Percentiles rank a stretch among this genome's conserved stretches.
These are phyloP conservation scores for Phytophthora boehmeriae DNA, from an alignment of 352 stramenopile species.

Conservation along the genomic window DNA sequence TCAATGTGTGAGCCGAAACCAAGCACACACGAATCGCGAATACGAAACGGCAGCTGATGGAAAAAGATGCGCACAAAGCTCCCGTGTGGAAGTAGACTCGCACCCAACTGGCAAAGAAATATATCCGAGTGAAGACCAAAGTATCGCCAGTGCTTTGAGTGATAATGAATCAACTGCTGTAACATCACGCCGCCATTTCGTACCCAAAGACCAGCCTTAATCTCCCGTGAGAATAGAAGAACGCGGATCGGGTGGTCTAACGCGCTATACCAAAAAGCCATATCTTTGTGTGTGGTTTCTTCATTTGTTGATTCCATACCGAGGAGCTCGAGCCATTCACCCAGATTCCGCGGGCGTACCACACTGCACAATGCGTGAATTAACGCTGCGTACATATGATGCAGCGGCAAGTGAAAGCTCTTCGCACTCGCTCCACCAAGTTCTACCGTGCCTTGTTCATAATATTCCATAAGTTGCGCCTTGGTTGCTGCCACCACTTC, in stretches of 20 bases:
- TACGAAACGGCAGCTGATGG: constrained; percentile 49
- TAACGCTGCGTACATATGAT: constrained; percentile 76
- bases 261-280: constrained; percentile 53
- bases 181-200: constrained; percentile 83
- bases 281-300: constrained; percentile 27
- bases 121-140: constrained; percentile 77
- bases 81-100: constrained; percentile 55
- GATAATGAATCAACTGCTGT: constrained; percentile 82
- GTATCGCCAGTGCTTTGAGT: constrained; percentile 83
- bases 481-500: constrained; percentile 6
- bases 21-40: constrained; percentile 31
- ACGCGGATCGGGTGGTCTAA: constrained; percentile 65
- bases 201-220: constrained; percentile 79
- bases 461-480: constrained; percentile 41
- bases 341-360: constrained; percentile 38
- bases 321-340: constrained; percentile 59
- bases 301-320: constrained; percentile 22
- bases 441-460: constrained; percentile 37
- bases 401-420: constrained; percentile 78
- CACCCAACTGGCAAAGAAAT: constrained; percentile 68
- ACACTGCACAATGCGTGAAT: constrained; percentile 57
- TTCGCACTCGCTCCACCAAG: constrained; percentile 43
- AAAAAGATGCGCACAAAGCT: constrained; percentile 64
- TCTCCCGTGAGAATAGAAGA: constrained; percentile 65
- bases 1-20: constrained; percentile 9